These are phyloP conservation scores for Podaxis pistillaris DNA, from an alignment of 768 basidiomycete genomes.

Conservation along the genomic window DNA sequence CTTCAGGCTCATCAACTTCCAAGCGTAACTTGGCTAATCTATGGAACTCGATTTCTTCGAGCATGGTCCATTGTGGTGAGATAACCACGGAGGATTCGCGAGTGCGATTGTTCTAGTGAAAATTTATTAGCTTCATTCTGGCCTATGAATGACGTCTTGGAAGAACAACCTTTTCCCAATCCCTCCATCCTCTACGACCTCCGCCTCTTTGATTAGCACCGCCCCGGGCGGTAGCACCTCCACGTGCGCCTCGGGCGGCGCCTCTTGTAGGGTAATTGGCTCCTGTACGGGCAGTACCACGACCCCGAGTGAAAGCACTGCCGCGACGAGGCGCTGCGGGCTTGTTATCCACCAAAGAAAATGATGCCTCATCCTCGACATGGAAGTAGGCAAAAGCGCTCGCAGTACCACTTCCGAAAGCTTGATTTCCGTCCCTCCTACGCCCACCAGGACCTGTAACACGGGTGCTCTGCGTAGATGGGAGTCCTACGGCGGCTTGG, in stretches of 20 bases:
- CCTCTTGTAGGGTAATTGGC: conserved; percentile 44
- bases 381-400: conserved; percentile 97
- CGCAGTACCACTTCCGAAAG: conserved; percentile 86
- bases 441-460: conserved; percentile 51
- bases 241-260: conserved; percentile 43
- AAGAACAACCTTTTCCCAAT: conserved; percentile 84
- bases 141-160: neutral
- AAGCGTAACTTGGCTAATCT: conserved; percentile 87
- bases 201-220: conserved; percentile 48
- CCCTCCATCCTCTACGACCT: conserved; percentile 73
- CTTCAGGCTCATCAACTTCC: conserved; percentile 91
- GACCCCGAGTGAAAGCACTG: conserved; percentile 59
- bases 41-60: conserved; percentile 97
- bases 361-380: conserved; percentile 95
- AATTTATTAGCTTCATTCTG: neutral
- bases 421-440: conserved; percentile 75
- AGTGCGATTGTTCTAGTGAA: conserved; percentile 66
- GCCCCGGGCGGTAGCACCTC: conserved; percentile 42
- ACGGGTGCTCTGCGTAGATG: conserved; percentile 46
- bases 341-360: conserved; percentile 95
- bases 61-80: conserved; percentile 87
- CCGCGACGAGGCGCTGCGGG: conserved; percentile 67
- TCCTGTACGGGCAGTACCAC: conserved; percentile 48
- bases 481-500: conserved; percentile 49
- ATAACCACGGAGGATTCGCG: conserved; percentile 95